Evolutionary conservation across 1,139 yeast genomes (phyloP), one percentile per base, ranked within the genome.

Genomic region (Meyerozyma carpophila): DNA sequence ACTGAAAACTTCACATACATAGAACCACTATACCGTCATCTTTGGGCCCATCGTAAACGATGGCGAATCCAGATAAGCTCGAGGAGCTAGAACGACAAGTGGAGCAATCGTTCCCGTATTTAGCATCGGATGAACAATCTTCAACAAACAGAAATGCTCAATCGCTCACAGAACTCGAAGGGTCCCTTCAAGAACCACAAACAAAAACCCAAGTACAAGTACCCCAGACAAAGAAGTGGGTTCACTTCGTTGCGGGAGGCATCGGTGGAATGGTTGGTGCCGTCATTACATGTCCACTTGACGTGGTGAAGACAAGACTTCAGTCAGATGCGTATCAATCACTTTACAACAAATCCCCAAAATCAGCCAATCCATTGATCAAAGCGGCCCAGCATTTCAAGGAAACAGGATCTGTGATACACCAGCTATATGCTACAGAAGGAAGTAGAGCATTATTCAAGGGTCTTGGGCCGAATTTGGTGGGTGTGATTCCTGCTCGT

Each of bases 181-280:
- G 49, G 44, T 38, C 41, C 45, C 44, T 38, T 42, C 42, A 32
- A 39, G 27, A 29, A 14, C 2, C 24, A 21, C 24, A 21, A 21
- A 21, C 8, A 39, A 41, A 41, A 45, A 39, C 37, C 37, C 34
- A 46, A 41, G 37, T 32, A 21, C 40, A 48, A 47, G 41, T 51
- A 42, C 42, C 61, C 50, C 52, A 58, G 42, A 80, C 83, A 2
- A 79, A 78, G 53, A 95, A 95, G 44, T 91, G 97, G 96, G 89
- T 91, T 7, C 97, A 91, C 65, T 93, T 91, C 60, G 87, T 91
- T n/a, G 97, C 98, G n/a, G 98, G 98, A 36, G 98, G 98, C 34
- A 57, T 87, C 25, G 98, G 98, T 32, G 99, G 98, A 9, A 93
- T 93, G 96, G 88, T 94, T 16, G 99, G 98, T 14, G 96, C 98